Percentiles rank a stretch among this genome's conserved stretches.
These are phyloP conservation scores for Bipolaris oryzae DNA, from an alignment of 2,329 filamentous ascomycete species.

Conservation along the genomic window DNA sequence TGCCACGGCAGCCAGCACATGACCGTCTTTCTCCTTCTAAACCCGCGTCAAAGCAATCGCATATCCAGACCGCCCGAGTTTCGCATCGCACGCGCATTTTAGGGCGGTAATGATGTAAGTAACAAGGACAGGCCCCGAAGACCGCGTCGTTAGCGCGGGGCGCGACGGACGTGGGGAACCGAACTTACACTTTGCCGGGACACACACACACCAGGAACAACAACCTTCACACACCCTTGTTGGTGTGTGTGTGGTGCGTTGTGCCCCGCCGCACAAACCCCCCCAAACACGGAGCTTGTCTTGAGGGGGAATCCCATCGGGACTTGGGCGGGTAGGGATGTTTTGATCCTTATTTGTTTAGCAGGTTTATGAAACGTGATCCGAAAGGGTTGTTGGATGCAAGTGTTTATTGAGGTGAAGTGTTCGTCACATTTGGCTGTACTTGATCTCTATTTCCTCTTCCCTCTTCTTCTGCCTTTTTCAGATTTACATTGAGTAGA, in stretches of 20 bases:
- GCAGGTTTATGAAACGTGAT: neutral
- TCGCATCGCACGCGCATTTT: neutral
- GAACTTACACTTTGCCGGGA: constrained; percentile 8
- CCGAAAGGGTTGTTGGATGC: neutral
- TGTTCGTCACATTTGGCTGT: too few species aligned
- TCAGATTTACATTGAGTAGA: neutral
- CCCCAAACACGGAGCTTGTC: constrained; percentile 2
- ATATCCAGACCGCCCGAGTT: neutral
- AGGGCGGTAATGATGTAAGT: neutral
- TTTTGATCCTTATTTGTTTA: neutral
- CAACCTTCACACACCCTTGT: neutral
- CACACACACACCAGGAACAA: constrained; percentile 6
- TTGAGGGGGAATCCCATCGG: constrained; percentile 2
- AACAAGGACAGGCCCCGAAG: neutral
- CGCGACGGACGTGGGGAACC: constrained; percentile 26
- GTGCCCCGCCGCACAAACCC: constrained; percentile 1
- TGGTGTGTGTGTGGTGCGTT: constrained; percentile 2
- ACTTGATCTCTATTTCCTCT: too few species aligned
- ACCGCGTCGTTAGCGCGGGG: neutral
- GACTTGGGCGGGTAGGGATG: neutral
- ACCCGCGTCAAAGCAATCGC: neutral
- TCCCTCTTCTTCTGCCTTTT: neutral
- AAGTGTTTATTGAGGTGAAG: too few species aligned
- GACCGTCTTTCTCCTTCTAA: neutral
- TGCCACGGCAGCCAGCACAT: neutral